These are phyloP conservation scores for Penicillium expansum DNA, from an alignment of 2,329 filamentous ascomycete genomes.

Conservation along the genomic window DNA sequence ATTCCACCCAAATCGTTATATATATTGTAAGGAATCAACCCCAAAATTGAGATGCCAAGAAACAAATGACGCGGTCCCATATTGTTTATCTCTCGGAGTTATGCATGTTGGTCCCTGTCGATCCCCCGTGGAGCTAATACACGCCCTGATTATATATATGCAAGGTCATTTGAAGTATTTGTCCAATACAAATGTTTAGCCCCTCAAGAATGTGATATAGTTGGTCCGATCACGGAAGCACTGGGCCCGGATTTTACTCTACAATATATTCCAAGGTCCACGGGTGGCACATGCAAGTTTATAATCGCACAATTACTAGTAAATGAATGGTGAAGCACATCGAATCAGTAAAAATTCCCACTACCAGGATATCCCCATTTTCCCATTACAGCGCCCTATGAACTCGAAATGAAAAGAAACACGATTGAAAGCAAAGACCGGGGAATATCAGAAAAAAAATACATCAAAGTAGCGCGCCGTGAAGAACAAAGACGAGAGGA, in stretches of 20 bases:
- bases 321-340: conserved; percentile 5
- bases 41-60: background rate
- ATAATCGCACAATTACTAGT: background rate
- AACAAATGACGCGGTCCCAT: background rate
- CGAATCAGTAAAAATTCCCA: conserved; percentile 29
- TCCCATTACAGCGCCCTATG: conserved; percentile 42
- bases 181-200: background rate
- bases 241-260: too few relatives aligned
- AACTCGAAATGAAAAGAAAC: conserved; percentile 23
- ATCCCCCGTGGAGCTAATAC: conserved; percentile 14
- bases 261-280: too few relatives aligned
- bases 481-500: conserved; percentile 16
- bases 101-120: conserved; percentile 20
- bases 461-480: conserved; percentile 29
- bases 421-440: conserved; percentile 20
- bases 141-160: too few relatives aligned
- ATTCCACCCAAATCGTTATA: background rate
- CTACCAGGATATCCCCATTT: conserved; percentile 38
- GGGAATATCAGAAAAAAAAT: conserved; percentile 28
- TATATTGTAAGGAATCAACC: background rate
- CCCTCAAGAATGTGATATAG: background rate
- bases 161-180: background rate
- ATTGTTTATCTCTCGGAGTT: conserved; percentile 13
- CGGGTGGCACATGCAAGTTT: too few relatives aligned
- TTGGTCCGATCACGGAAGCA: background rate